Conservation (phyloP, 371 early-diverging fungal genomes). For the Blastocladiella emersonii region DNA sequence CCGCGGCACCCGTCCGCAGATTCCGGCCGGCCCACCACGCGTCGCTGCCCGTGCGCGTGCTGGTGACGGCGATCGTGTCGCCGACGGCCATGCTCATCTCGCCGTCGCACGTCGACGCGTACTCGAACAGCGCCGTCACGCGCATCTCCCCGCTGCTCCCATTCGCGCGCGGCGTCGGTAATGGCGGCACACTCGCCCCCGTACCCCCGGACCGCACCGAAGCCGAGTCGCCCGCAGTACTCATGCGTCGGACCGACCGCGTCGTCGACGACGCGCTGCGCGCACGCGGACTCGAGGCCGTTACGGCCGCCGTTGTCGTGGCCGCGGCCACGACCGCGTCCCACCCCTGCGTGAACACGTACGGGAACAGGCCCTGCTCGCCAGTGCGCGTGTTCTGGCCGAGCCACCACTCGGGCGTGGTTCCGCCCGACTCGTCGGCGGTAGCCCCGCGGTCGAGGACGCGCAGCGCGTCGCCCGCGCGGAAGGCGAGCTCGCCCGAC, state of each 20-base stretch:
- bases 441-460: neutral
- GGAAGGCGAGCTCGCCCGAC: neutral
- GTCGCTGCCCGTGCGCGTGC: neutral
- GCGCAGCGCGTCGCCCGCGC: neutral
- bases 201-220: too few species aligned
- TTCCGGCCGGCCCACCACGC: conserved; percentile 9
- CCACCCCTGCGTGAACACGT: conserved; percentile 7
- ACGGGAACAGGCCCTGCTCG: conserved; percentile 3
- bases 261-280: neutral
- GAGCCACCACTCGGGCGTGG: neutral
- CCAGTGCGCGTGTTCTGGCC: conserved; percentile 1
- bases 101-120: conserved; percentile 1
- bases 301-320: neutral
- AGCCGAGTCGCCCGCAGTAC: too few species aligned
- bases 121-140: conserved; percentile 2
- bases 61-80: conserved; percentile 2
- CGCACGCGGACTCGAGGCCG: neutral
- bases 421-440: neutral
- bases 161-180: neutral
- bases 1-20: neutral
- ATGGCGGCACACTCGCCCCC: too few species aligned
- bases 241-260: neutral
- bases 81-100: conserved; percentile 3
- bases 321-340: neutral
- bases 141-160: too few species aligned